Evolutionary conservation across 306 rosid species (phyloP), one percentile per base, ranked within the genome.

Genomic region (Vicia sativa): DNA sequence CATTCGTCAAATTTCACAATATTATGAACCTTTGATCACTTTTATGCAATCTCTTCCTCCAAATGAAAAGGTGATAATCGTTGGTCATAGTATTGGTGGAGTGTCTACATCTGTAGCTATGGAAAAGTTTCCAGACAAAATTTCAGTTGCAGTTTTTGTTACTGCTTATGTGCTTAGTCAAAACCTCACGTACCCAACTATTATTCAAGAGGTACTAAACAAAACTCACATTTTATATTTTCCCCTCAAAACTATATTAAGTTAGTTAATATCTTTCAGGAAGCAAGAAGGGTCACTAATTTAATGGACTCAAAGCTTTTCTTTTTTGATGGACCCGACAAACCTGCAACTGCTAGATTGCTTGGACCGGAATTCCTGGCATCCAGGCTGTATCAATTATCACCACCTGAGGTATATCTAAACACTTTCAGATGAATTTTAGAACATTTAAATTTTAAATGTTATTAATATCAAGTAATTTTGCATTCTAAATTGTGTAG

Each of bases 41-140:
- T 79, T 82, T 53, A 45, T 85, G 79, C 74, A 55, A 9, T 58
- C 76, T 38, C 28, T 77, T 62, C 78, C 83, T 6, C 9, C 6
- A 0, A 15, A 54, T 1, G 81, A 85, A 35, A 67, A 34, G 21
- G 83, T 77, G 13, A 65, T 75, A 46, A 62, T 85, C 19, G 87
- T 85, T 6, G 80, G 90, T 34, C 38, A 34, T 7, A 34, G 38
- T 34, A 5, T 34, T 34, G 85, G 80, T 9, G 91, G 91, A 15
- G 13, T 80, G 0, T 65, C 82, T 3, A 62, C 74, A 28, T 83
- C 9, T 37, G 18, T 71, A 9, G 87, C 87, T 25, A 83, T 83
- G 91, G 86, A 86, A 35, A 80, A 21, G 23, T 83, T 78, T 15
- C 82, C 82, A 7, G 37, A 67, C 5, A 85, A 79, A 58, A 64